Evolutionary conservation across 371 early-diverging fungal species (phyloP), one percentile per base, ranked within the genome.

Genomic region (Saksenaea vasiformis): DNA sequence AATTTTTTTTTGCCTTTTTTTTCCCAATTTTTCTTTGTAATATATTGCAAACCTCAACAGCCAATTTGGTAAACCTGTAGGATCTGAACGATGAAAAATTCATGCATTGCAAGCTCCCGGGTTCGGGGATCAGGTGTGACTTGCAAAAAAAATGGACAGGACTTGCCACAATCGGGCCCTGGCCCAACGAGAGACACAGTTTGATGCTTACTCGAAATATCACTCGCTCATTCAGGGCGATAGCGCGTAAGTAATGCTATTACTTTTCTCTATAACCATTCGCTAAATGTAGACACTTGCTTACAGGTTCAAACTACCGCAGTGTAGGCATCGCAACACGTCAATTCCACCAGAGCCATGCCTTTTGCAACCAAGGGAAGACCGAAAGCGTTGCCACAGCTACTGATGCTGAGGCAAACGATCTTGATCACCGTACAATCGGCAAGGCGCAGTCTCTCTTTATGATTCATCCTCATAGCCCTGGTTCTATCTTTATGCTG

Each of bases 391-490:
- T 10, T 22, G 24, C 10, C 51, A 22, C 51, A 5, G 22, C 22
- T 22, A 9, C 17, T 4, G 51, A 47, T 47, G 4, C 27, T 22
- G 24, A 68, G 28, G 58, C 70, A 9, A 79, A 66, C 55, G 76
- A 76, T n/a, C 60, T 66, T 35, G 99, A 99, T 73, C 99, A 99
- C 80, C 91, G 99, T 57, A 90, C 93, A 58, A 94, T 99, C 67
- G 99, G 99, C 26, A 85, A 80, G 62, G 83, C 82, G 38, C 78
- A 74, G 41, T 74, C 76, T 13, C 64, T 90, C 47, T 95, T 95
- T 66, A 89, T 91, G 71, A 90, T 93, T 54, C 90, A 93, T 64
- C 86, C 90, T 8, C 82, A 87, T 41, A 91, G 94, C 56, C 97
- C 98, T 22, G 99, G 99, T 36, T 91, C 93, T 1, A 89, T 93